Base-by-base conservation (phyloP, 1,284 basidiomycete species). In the Apiotrichum mycotoxinovorans region DNA sequence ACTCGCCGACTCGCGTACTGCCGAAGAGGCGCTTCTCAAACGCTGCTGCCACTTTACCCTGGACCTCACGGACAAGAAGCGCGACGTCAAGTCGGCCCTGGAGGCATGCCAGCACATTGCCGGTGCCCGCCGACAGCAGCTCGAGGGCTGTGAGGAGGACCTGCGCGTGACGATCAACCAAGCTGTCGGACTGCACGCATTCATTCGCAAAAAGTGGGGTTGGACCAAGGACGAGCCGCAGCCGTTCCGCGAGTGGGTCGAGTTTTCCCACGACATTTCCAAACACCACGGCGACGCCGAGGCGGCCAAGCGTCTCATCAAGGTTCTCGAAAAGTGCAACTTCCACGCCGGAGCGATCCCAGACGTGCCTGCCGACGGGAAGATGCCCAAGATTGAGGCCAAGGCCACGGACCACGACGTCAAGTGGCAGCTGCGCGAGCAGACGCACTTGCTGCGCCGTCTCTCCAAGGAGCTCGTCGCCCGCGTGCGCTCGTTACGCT, bases 21-120 rank as follows among this genome's bases (percentile, higher is more conserved):
- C 91, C 1, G 89, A 94, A 72, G 91, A 95, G 78, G 92, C 92
- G 0, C 81, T 95, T 4, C 81, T 95, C 54, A 95, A 95, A 71
- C 87, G 91, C 30, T 94, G 91, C 71, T 93, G 92, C 10, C 92
- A 95, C 73, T 95, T 95, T 75, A 69, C 83, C 0, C 67, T 94
- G 40, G 89, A 94, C 56, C 83, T 85, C 22, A 84, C 83, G 22
- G 80, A 83, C 52, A 84, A 61, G 58, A 69, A 67, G 58, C 63
- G 64, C 61, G 88, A 89, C 60, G 74, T 67, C 35, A 71, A 70
- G 51, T 69, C 72, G 25, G 86, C 91, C 1, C 88, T 89, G 83
- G 90, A 89, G 70, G 91, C 91, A 4, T 97, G 92, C 75, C 89
- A 95, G 66, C 85, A 91, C 66, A 95, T 97, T 65, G 87, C 94